A percentile compares a stretch with the other conserved stretches of the same genome.
Conservation (phyloP, 306 rosid genomes). For the Ceratonia siliqua region DNA sequence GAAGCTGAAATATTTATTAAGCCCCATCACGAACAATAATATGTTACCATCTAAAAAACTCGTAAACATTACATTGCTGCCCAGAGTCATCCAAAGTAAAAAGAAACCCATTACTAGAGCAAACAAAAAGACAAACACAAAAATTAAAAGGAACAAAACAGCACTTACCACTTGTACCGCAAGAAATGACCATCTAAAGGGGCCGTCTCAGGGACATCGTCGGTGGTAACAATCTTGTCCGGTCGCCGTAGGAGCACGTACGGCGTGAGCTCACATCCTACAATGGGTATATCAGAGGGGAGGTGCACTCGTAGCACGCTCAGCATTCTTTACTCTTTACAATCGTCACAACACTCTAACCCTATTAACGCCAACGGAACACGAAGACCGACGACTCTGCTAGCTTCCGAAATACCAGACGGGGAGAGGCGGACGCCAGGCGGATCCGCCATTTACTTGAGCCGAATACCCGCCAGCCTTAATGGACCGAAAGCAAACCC, state of each 20-base stretch:
- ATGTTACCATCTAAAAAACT: not conserved
- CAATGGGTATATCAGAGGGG: conserved; percentile 97
- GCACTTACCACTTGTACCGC: conserved; percentile 86
- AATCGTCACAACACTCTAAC: conserved; percentile 44
- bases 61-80: not conserved
- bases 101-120: not conserved
- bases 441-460: conserved; percentile 88
- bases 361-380: conserved; percentile 42
- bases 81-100: not conserved
- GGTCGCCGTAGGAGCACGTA: conserved; percentile 85
- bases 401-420: conserved; percentile 28
- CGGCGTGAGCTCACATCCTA: conserved; percentile 96
- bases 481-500: conserved; percentile 31
- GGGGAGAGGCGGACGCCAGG: conserved; percentile 59
- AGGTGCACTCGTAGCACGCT: conserved; percentile 93
- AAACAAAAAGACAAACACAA: not conserved
- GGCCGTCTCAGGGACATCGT: conserved; percentile 78
- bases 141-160: not conserved
- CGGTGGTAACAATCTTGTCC: conserved; percentile 53
- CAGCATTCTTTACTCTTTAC: conserved; percentile 79
- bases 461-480: conserved; percentile 78
- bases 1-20: not conserved
- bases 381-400: conserved; percentile 29
- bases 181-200: conserved; percentile 83
- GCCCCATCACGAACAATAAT: not conserved